Evolutionary conservation across 345 rosid species (phyloP).

Genomic region (Camelina laxa): DNA sequence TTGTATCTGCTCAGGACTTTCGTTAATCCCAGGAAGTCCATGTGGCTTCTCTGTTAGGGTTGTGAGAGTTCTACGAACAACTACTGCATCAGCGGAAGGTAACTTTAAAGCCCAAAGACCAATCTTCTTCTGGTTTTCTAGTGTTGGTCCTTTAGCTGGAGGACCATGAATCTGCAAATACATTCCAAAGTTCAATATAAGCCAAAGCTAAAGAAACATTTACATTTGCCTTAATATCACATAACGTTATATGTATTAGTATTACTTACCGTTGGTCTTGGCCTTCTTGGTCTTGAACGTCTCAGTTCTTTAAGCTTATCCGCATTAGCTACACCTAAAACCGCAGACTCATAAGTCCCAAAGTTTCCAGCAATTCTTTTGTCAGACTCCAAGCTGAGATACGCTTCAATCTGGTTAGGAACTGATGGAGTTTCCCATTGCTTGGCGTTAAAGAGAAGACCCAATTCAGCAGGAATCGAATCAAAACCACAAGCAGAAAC

Average conservation of each 20-base stretch:
- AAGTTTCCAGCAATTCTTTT: slow-evolving; percentile 75
- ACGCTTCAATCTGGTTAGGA: slow-evolving; percentile 75
- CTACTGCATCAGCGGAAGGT: slow-evolving; percentile 82
- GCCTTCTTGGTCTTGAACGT: slow-evolving; percentile 72
- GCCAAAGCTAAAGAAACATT: slow-evolving; percentile 2
- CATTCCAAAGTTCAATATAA: slow-evolving; percentile 11
- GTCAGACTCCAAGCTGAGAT: slow-evolving; percentile 77
- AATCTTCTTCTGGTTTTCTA: slow-evolving; percentile 72
- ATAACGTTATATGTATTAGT: background rate
- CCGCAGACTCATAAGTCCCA: slow-evolving; percentile 84
- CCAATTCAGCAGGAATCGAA: slow-evolving; percentile 87
- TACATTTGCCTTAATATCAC: background rate
- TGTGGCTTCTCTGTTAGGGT: slow-evolving; percentile 64
- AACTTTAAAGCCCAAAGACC: slow-evolving; percentile 83
- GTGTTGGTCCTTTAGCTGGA: slow-evolving; percentile 60
- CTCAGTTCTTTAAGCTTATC: slow-evolving; percentile 65
- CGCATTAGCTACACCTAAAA: slow-evolving; percentile 73
- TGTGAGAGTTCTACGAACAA: slow-evolving; percentile 79
- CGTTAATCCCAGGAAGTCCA: slow-evolving; percentile 75
- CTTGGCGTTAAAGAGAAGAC: slow-evolving; percentile 73
- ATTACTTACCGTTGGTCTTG: slow-evolving; percentile 65
- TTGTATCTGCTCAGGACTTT: slow-evolving; percentile 59
- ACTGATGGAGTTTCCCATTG: slow-evolving; percentile 76
- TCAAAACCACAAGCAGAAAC: slow-evolving; percentile 96
- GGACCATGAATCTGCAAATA: slow-evolving; percentile 79